Evolutionary conservation across 2,329 filamentous ascomycete genomes (phyloP).

Genomic region (Claviceps monticola): DNA sequence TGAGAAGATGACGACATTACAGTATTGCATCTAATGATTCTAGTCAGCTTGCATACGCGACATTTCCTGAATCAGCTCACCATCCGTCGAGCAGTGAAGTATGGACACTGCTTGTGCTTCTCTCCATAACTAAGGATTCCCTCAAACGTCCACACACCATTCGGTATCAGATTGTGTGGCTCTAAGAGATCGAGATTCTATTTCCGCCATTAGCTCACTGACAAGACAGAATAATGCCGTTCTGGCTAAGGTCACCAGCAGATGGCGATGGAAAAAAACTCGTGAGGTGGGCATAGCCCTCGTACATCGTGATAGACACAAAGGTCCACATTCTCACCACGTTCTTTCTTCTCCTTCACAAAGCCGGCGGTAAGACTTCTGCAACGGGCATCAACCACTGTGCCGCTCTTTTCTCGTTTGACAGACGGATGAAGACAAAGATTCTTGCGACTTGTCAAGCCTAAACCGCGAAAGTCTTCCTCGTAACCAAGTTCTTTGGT

Average conservation of each 20-base stretch:
- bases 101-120: conserved; percentile 91
- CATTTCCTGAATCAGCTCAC: conserved; percentile 27
- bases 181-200: conserved; percentile 89
- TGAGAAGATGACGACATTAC: conserved; percentile 98
- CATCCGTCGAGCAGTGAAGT: conserved; percentile 93
- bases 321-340: conserved; percentile 83
- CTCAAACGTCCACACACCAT: conserved; percentile 92
- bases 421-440: conserved; percentile 92
- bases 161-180: conserved; percentile 84
- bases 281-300: background rate
- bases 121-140: conserved; percentile 81
- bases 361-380: conserved; percentile 92
- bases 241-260: background rate
- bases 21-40: conserved; percentile 71
- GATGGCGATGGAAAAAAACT: background rate
- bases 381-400: conserved; percentile 88
- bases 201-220: background rate
- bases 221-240: background rate
- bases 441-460: conserved; percentile 92
- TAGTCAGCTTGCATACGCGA: conserved; percentile 5
- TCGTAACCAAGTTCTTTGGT: conserved; percentile 74
- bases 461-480: conserved; percentile 87
- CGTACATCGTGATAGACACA: conserved; percentile 88
- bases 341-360: conserved; percentile 93
- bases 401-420: conserved; percentile 89